Base-by-base conservation (phyloP, 176 grass and related monocot genomes). In the Triticum dicoccoides region DNA sequence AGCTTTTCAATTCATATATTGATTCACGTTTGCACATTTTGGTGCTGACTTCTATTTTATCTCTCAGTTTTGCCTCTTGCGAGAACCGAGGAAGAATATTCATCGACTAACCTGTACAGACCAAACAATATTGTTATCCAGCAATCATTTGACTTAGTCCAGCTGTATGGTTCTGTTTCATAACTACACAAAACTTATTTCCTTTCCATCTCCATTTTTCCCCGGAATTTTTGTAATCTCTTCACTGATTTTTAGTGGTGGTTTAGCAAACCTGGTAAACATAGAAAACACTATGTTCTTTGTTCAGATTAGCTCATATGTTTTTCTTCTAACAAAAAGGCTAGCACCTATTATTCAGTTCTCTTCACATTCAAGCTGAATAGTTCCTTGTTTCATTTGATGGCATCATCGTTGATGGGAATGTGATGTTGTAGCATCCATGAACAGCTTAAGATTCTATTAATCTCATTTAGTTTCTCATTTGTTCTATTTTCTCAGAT, bases 371-470 rank as follows among this genome's bases (percentile, higher is more conserved):
- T 86, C 89, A 78, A 91, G 90, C 79, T 99, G 97, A 90, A 49
- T 49, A 94, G 77, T 77, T 98, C 92, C 27, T 94, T 89, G n/a
- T 96, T 90, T 84, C 97, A 92, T 91, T 83, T 94, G 76, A 9
- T 98, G 74, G 94, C 97, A 45, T 89, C 94, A 24, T 99, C 92
- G 65, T 99, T 90, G 97, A 99, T 83, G 97, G 97, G 67, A 96
- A 96, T 84, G 94, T 99, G 20, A 99, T 93, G 94, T 72, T 99
- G n/a, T 99, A 94, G 97, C 89, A 99, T 42, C 39, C 2, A 42
- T 92, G 97, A 70, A 99, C 97, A 64, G 92, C 92, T 44, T 99
- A 94, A 73, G 77, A 73, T 92, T 85, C 77, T 34, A 65, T 66
- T 61, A 61, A 63, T 88, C 45, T 86, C 21, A 1, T 25, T 71